Evolutionary conservation across 768 basidiomycete species (phyloP).

Genomic region (Aureoboletus auriporus): DNA sequence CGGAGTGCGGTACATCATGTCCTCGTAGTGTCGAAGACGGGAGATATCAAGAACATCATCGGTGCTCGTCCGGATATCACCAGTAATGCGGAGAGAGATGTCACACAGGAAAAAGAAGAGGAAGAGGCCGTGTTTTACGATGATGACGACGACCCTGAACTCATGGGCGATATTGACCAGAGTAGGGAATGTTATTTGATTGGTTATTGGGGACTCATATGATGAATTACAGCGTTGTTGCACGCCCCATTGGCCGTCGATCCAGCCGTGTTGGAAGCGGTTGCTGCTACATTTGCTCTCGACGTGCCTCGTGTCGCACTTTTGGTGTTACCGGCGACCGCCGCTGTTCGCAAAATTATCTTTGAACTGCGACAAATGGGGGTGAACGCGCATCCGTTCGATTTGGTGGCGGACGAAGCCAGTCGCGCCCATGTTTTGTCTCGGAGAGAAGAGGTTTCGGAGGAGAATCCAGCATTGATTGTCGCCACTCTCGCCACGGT

Average conservation of each 20-base stretch:
- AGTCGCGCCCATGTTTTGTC: conserved; percentile 42
- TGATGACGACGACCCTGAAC: conserved; percentile 17
- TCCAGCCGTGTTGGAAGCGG: conserved; percentile 56
- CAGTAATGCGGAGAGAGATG: background rate
- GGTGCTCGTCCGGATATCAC: conserved; percentile 32
- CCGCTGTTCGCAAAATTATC: conserved; percentile 58
- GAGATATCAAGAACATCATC: conserved; percentile 50
- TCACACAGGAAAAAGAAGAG: background rate
- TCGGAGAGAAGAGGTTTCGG: conserved; percentile 25
- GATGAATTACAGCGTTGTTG: conserved; percentile 36
- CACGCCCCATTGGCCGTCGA: conserved; percentile 51
- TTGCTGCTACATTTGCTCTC: conserved; percentile 66
- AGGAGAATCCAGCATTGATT: conserved; percentile 58
- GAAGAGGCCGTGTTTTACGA: conserved; percentile 23
- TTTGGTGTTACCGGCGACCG: conserved; percentile 61
- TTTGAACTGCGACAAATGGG: conserved; percentile 63
- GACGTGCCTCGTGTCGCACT: conserved; percentile 67
- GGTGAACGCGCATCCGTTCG: conserved; percentile 60
- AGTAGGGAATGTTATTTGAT: conserved; percentile 11
- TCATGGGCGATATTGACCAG: conserved; percentile 18
- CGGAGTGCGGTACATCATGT: conserved; percentile 47
- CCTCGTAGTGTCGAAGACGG: conserved; percentile 54
- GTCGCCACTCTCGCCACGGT: conserved; percentile 67
- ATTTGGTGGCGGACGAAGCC: conserved; percentile 43
- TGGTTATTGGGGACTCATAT: conserved; percentile 5